phyloP scores from a whole-genome alignment of 257 asterid genomes.

The Solanum habrochaites region DNA sequence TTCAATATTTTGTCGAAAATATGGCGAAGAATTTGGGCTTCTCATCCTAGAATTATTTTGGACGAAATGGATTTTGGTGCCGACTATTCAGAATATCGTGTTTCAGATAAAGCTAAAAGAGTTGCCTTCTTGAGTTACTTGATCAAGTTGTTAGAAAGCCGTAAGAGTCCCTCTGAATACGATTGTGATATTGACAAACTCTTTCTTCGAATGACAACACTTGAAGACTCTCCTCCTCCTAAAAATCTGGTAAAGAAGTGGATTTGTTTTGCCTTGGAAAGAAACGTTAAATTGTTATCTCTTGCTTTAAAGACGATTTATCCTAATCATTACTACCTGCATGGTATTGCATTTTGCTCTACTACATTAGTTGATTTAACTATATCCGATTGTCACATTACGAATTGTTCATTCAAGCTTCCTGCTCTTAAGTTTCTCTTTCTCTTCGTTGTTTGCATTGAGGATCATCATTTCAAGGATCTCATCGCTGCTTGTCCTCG shows the following conservation, averaged over 20 bases:
- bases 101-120: not conserved
- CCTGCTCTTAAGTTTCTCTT: not conserved
- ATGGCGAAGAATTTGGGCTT: not conserved
- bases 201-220: too few species aligned
- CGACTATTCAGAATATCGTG: not conserved
- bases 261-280: too few species aligned
- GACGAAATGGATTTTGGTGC: not conserved
- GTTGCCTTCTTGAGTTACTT: not conserved
- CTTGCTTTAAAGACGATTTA: not conserved
- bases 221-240: too few species aligned
- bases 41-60: not conserved
- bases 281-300: not conserved
- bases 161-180: too few species aligned
- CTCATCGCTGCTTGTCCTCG: not conserved
- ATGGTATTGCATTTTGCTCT: not conserved
- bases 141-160: not conserved
- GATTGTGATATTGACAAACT: too few species aligned
- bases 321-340: not conserved
- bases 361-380: not conserved
- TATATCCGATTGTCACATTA: not conserved
- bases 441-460: too few species aligned
- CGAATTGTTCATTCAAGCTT: not conserved
- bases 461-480: not conserved
- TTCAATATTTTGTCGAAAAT: too few species aligned
- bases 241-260: too few species aligned